A percentile compares a stretch with the other conserved stretches of the same genome.
Evolutionary conservation across 2,329 filamentous ascomycete genomes (phyloP).

Genomic region (Clarireedia homoeocarpa): DNA sequence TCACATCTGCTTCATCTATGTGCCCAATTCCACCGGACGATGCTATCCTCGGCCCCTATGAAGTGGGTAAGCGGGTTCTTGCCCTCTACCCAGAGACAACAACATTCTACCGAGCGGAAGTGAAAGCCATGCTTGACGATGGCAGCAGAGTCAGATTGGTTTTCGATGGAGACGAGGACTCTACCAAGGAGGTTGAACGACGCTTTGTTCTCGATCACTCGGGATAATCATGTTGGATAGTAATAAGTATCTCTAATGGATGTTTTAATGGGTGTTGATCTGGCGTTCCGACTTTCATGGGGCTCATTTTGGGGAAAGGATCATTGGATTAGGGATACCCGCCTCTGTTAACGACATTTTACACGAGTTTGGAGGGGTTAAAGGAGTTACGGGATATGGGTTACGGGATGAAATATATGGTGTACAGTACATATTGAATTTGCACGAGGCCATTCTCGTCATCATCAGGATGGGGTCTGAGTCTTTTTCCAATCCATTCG

Average conservation of each 20-base stretch:
- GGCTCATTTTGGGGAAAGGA: conserved; percentile 1
- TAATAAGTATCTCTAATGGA: not conserved
- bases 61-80: conserved; percentile 61
- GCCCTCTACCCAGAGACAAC: conserved; percentile 78
- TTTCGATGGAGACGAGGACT: conserved; percentile 74
- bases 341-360: not conserved
- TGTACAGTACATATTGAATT: too few species aligned
- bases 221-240: conserved; percentile 12
- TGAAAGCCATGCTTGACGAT: conserved; percentile 55
- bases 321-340: conserved; percentile 6
- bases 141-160: conserved; percentile 53
- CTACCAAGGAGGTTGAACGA: conserved; percentile 66
- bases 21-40: conserved; percentile 63
- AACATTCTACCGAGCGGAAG: conserved; percentile 78
- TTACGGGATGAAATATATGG: not conserved
- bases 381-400: not conserved
- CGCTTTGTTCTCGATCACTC: conserved; percentile 68
- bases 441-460: too few species aligned
- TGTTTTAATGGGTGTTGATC: not conserved
- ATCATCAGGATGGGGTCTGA: too few species aligned
- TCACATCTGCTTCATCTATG: conserved; percentile 65
- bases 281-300: not conserved
- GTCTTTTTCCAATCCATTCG: too few species aligned
- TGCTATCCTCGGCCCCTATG: conserved; percentile 52
- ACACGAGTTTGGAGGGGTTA: not conserved